These are phyloP conservation scores for Auxenochlorella pyrenoidosa DNA, from an alignment of 139 green algal species.

Conservation along the genomic window DNA sequence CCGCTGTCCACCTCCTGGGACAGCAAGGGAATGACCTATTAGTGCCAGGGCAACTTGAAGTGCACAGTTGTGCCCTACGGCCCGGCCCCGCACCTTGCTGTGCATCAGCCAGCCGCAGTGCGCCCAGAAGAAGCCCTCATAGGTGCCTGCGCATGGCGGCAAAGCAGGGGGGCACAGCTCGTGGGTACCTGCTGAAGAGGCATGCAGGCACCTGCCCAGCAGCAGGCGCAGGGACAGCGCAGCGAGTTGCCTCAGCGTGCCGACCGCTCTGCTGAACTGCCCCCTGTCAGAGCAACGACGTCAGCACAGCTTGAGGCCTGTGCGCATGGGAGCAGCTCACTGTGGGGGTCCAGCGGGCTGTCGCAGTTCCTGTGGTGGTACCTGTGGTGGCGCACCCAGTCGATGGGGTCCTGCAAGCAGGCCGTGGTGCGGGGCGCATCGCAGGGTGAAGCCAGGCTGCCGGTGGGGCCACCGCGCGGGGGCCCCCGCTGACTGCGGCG, in stretches of 20 bases:
- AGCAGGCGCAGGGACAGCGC: too few species aligned
- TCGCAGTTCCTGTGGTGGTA: conserved; percentile 97
- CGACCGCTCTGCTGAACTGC: too few species aligned
- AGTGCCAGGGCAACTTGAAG: too few species aligned
- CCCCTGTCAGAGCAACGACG: too few species aligned
- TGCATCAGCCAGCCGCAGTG: conserved; percentile 98
- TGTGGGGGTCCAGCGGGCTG: conserved; percentile 96
- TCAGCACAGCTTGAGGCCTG: not conserved
- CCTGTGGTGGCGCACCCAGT: conserved; percentile 90
- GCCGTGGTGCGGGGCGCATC: not conserved
- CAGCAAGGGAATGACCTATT: too few species aligned
- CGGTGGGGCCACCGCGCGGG: too few species aligned
- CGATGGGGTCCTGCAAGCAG: conserved; percentile 78
- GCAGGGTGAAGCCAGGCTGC: not conserved
- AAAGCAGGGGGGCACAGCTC: not conserved
- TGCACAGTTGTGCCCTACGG: too few species aligned
- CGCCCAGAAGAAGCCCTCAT: conserved; percentile 98
- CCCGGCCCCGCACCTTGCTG: conserved; percentile 83
- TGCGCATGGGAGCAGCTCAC: not conserved
- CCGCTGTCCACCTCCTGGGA: too few species aligned
- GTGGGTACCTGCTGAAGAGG: not conserved
- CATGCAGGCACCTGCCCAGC: too few species aligned
- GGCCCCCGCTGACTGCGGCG: too few species aligned
- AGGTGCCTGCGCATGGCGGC: conserved; percentile 70
- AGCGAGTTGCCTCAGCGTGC: too few species aligned